phyloP scores from a whole-genome alignment of 192 early-diverging fungal species.

The Dissophora ornata region DNA sequence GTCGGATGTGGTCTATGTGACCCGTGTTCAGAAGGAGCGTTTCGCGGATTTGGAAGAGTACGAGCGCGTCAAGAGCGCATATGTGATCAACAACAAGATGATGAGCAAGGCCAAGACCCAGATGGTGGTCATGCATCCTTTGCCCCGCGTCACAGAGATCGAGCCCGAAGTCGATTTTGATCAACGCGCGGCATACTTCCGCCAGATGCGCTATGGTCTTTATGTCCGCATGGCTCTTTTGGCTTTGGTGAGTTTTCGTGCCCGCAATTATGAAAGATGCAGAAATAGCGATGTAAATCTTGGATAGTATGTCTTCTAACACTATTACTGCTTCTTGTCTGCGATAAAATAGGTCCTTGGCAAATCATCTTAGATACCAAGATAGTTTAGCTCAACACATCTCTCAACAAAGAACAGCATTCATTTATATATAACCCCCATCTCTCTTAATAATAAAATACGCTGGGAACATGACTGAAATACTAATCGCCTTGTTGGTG shows the following conservation, averaged over 20 bases:
- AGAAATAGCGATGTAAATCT: no score
- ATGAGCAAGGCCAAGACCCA: conserved; percentile 90
- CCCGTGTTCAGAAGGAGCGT: conserved; percentile 96
- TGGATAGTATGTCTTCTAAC: no score
- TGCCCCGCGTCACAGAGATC: conserved; percentile 95
- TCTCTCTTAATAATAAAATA: no score
- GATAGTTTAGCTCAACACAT: background rate
- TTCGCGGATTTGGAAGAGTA: conserved; percentile 85
- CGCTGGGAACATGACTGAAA: no score
- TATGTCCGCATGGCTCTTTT: conserved; percentile 98
- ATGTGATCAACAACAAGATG: conserved; percentile 88
- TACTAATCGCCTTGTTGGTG: no score
- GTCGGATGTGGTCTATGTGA: conserved; percentile 98
- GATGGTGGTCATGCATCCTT: conserved; percentile 99
- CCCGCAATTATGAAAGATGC: no score
- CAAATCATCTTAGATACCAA: conserved; percentile 33
- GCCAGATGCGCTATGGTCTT: conserved; percentile 98
- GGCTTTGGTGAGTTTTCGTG: conserved; percentile 80
- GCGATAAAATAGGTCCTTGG: conserved; percentile 26
- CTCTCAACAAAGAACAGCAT: background rate
- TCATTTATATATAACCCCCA: no score
- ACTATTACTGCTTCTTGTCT: no score
- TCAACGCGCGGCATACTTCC: conserved; percentile 97
- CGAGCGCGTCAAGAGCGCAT: conserved; percentile 77
- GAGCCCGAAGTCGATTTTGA: conserved; percentile 98